These are phyloP conservation scores for Pinus taeda DNA, from an alignment of 75 land plant species.

Conservation along the genomic window DNA sequence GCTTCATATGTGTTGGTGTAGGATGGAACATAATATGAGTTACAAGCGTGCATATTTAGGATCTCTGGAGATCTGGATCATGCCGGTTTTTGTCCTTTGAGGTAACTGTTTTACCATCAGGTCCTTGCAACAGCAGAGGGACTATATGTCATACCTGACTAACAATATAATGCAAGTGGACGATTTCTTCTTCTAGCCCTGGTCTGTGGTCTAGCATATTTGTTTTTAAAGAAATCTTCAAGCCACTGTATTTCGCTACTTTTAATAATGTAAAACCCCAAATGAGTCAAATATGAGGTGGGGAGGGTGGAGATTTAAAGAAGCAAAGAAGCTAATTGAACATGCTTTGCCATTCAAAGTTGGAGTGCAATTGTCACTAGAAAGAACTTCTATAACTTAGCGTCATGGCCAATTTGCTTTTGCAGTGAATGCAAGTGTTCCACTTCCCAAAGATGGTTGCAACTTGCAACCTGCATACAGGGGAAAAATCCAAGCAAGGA, in stretches of 20 bases:
- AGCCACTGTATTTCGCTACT: background rate
- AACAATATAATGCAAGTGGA: slow-evolving; percentile 10
- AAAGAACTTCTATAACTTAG: background rate
- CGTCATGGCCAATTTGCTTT: background rate
- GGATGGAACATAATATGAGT: slow-evolving; percentile 34
- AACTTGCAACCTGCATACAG: background rate
- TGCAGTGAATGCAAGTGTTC: too few relatives aligned
- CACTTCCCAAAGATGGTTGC: too few relatives aligned
- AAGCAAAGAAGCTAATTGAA: background rate
- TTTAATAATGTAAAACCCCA: background rate
- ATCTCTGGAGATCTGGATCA: slow-evolving; percentile 32
- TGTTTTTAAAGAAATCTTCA: background rate
- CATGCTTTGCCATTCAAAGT: background rate
- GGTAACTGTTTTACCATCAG: slow-evolving; percentile 41
- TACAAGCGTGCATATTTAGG: slow-evolving; percentile 31
- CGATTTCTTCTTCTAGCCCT: slow-evolving; percentile 4
- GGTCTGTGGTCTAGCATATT: background rate
- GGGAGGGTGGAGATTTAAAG: background rate
- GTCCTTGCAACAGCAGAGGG: slow-evolving; percentile 5
- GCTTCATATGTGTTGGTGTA: slow-evolving; percentile 29
- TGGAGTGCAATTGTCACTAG: background rate
- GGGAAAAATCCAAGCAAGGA: background rate
- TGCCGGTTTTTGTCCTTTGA: slow-evolving; percentile 31
- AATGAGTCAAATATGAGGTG: background rate
- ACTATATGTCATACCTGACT: slow-evolving; percentile 4